Evolutionary conservation across 176 grass and related monocot genomes (phyloP), one percentile per base, ranked within the genome.

Genomic region (Oryza glumipatula): DNA sequence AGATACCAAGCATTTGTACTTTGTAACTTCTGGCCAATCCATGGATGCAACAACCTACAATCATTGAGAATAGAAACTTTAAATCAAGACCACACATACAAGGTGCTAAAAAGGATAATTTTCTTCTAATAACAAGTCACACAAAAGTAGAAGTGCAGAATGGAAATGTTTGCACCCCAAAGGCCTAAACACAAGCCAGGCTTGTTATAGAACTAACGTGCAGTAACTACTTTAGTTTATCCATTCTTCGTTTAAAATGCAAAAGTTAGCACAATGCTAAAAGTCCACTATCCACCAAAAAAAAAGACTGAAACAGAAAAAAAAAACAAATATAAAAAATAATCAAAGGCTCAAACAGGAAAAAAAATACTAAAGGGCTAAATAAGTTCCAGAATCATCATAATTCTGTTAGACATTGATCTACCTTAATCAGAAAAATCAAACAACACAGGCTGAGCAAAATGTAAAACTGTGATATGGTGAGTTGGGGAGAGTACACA

Each of bases 11-110:
- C 93, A 94, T 65, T 74, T 95, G 80, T 98, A 98, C 64, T 80
- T 98, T 9, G 93, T 87, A 39, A 91, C 89, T 85, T 84, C 69
- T n/a, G 93, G 93, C 96, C 96, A 95, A 90, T 95, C 93, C 76
- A 94, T 95, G 1, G 93, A 95, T 49, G 89, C 96, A 76, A 98
- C 91, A 67, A 98, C 91, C 96, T 98, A 54, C 21, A 2, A 74
- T 19, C 19, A 69, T 68, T 41, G 7, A 23, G 76, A 51, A 1
- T 17, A 80, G 36, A 51, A 81, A 13, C 21, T 30, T 69, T 44
- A 43, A 28, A 49, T 61, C 47, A 9, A 80, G 28, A 13, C 70
- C 39, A 56, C 12, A 68, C 6, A 63, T 63, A 68, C 6, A 67
- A 49, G 11, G 47, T 49, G 72, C 43, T 67, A 76, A 58, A 51